Conservation (phyloP, 331 rosid species). For the Acacia pycnantha region DNA sequence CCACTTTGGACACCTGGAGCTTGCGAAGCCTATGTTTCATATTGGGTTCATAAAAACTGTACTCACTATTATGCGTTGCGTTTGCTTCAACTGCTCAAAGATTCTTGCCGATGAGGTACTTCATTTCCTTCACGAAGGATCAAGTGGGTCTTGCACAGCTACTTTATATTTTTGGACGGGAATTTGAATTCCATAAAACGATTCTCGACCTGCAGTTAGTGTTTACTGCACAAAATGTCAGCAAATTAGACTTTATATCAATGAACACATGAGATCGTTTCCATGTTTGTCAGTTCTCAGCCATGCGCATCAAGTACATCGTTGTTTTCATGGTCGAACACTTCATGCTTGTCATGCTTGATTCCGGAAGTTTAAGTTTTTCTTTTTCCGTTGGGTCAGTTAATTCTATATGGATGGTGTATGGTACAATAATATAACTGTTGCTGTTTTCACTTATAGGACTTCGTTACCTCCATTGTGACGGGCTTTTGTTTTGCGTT, state of each 20-base stretch:
- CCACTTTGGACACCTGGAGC: conserved; percentile 95
- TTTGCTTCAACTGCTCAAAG: conserved; percentile 96
- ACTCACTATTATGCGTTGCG: conserved; percentile 77
- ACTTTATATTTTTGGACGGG: background rate
- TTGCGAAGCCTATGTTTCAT: conserved; percentile 97
- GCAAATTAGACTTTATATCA: background rate
- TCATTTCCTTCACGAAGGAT: background rate
- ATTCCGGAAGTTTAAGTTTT: background rate
- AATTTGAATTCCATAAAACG: background rate
- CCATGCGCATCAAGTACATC: background rate
- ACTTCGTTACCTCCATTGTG: background rate
- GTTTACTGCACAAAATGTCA: background rate
- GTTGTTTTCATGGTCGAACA: background rate
- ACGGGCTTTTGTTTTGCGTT: background rate
- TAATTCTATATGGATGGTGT: background rate
- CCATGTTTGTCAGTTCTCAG: background rate
- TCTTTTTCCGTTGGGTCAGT: background rate
- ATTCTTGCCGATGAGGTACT: conserved; percentile 86
- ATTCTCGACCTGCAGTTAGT: background rate
- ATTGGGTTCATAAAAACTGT: conserved; percentile 93
- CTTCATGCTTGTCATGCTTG: background rate
- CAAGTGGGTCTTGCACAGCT: background rate
- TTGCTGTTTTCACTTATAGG: background rate
- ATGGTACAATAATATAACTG: background rate
- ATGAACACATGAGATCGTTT: background rate